Base-by-base conservation (phyloP, 2,329 filamentous ascomycete genomes). In the Cordyceps fumosorosea region DNA sequence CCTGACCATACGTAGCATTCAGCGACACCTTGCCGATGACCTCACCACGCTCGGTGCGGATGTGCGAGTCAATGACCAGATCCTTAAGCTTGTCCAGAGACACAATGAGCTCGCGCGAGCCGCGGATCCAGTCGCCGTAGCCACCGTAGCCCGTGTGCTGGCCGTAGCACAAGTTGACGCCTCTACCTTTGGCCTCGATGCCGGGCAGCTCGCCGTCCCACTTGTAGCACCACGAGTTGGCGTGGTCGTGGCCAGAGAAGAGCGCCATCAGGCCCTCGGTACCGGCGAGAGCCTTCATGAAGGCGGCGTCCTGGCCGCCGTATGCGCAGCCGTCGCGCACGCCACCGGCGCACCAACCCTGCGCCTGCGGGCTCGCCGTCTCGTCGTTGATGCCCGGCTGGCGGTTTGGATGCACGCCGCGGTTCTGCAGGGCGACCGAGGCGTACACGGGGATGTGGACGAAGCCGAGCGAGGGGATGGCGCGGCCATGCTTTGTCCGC, bases 211-310 rank as follows among this genome's bases (percentile, higher is more conserved):
- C 66, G 2, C 74, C 70, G 16, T 80, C 72, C 80, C 79, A 83
- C 63, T 75, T 77, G 60, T 75, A 79, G 66, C 82, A 86, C 83
- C 83, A 87, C 2, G 81, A 80, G 64, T 84, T 76, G 1, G 82
- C 83, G 63, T 90, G 88, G 65, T 89, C 86, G 65, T 91, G 88
- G 0, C 86, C 88, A 3, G 79, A 80, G 70, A 89, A 87, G 5
- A 88, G 67, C 0, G 75, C 84, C 50, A 85, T 78, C 14, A 89
- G 65, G 0, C 85, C 84, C 0, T 75, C 71, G 0, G 81, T 85
- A 0, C 78, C 72, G 0, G 81, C 73, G 3, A 90, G 67, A 0
- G 85, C 85, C 62, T 80, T 68, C 84, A 89, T 88, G 64, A 91
- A 90, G 0, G 79, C 76, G 0, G 77, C 70, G 62, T 89, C 86